Base-by-base conservation (phyloP, 495 filamentous ascomycete species). In the Xylaria longipes region DNA sequence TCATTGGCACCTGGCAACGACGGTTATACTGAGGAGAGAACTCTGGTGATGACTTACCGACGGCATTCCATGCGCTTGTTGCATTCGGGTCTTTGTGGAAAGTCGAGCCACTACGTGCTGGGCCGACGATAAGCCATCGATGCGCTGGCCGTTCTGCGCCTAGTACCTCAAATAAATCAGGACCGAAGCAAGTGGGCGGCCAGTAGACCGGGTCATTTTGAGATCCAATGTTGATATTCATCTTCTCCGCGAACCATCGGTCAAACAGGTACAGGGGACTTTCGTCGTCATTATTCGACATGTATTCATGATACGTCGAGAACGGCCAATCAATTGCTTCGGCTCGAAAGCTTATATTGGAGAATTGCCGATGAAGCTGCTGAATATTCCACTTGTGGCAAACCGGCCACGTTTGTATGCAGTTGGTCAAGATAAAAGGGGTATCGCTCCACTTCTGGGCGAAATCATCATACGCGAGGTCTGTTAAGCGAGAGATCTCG, bases 241-340 rank as follows among this genome's bases (percentile, higher is more conserved):
- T 98, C 79, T 97, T 98, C 72, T 94, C 90, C 9, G 91, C 93
- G 74, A 99, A 99, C 17, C 84, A 84, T 7, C 90, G 86, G 76
- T 99, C 96, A 76, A 99, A 99, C 27, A 99, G 87, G 77, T 98
- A 99, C 2, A 99, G 84, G 0, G 96, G 96, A 71, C 91, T 94
- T 79, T 99, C 96, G 71, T 99, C 96, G 31, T 82, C 81, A 80
- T 86, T 94, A 77, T 97, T 88, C 22, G 84, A 80, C 93, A 97
- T 93, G 79, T 99, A 99, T 58, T 91, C 85, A 35, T 89, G 84
- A 79, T 99, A 99, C 7, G 89, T 91, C 7, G 84, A 81, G 56
- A 98, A 86, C 0, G 90, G 85, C 96, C 96, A 99, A 77, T 97
- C 93, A 14, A 99, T 94, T 8, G 95, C 93, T 84, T 99, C 96